These are phyloP conservation scores for Aaosphaeria pasadenensis DNA, from an alignment of 2,329 filamentous ascomycete species.

Conservation along the genomic window DNA sequence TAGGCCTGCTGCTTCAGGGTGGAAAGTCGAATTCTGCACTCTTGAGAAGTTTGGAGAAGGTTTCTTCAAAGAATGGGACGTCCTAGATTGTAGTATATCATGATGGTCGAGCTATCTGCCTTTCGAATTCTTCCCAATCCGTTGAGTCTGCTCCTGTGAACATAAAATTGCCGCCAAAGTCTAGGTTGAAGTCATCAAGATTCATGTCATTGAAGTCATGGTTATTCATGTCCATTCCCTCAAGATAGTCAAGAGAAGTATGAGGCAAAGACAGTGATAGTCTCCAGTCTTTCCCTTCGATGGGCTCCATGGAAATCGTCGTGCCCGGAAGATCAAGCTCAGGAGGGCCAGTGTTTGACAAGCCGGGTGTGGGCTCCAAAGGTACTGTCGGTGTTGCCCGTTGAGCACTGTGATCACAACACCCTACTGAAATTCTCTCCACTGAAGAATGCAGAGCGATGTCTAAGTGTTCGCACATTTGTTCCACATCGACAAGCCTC, in stretches of 20 bases:
- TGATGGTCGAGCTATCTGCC: not conserved
- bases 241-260: not conserved
- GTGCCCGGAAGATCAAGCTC: not conserved
- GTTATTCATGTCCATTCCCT: not conserved
- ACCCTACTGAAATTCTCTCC: not conserved
- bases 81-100: not conserved
- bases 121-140: not conserved
- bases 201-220: not conserved
- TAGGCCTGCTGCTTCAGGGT: not conserved
- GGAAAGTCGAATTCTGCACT: not conserved
- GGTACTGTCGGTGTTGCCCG: too few relatives aligned
- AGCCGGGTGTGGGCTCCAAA: not conserved
- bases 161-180: not conserved
- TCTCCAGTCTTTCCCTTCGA: not conserved
- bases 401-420: too few relatives aligned
- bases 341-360: not conserved
- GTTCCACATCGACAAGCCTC: not conserved
- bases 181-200: not conserved
- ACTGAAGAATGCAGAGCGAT: not conserved
- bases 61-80: not conserved
- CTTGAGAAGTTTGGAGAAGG: not conserved
- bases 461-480: not conserved
- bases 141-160: not conserved
- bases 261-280: not conserved
- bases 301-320: not conserved